Conservation (phyloP, 140 eudicot genomes). For the Flaveria floridana region DNA sequence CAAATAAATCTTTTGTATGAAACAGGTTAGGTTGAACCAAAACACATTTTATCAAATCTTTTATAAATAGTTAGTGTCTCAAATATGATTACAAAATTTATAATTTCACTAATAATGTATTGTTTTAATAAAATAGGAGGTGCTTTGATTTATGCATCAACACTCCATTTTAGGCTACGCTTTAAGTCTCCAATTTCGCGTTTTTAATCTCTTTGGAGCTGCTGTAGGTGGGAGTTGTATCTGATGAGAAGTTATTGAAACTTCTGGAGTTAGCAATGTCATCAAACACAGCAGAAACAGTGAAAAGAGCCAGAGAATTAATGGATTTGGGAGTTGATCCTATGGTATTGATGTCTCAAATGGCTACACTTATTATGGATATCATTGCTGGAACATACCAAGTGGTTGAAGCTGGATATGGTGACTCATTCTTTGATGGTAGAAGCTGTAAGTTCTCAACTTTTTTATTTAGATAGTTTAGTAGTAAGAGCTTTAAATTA, state of each 20-base stretch:
- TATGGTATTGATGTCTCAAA: slow-evolving; percentile 75
- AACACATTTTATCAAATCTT: slow-evolving; percentile 4
- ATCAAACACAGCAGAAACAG: slow-evolving; percentile 85
- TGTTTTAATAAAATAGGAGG: slow-evolving; percentile 5
- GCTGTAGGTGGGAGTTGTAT: slow-evolving; percentile 75
- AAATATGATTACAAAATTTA: slow-evolving; percentile 4
- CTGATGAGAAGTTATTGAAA: slow-evolving; percentile 84
- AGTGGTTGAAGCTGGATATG: slow-evolving; percentile 46
- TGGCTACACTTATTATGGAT: slow-evolving; percentile 82
- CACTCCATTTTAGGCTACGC: background rate
- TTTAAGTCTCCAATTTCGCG: background rate
- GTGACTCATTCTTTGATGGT: slow-evolving; percentile 59
- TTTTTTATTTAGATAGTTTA: slow-evolving; percentile 19
- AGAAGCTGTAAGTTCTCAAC: slow-evolving; percentile 72
- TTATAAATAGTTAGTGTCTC: background rate
- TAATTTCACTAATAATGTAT: background rate
- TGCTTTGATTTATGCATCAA: background rate
- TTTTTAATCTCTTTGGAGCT: slow-evolving; percentile 8
- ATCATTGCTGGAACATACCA: slow-evolving; percentile 87
- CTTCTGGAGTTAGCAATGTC: slow-evolving; percentile 88
- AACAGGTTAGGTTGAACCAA: background rate
- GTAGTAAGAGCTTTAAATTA: background rate
- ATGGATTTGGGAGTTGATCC: slow-evolving; percentile 91
- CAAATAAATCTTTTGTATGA: background rate
- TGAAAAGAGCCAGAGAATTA: slow-evolving; percentile 77